Conservation (phyloP, 1,284 basidiomycete genomes). For the Microbotryum scabiosae region DNA sequence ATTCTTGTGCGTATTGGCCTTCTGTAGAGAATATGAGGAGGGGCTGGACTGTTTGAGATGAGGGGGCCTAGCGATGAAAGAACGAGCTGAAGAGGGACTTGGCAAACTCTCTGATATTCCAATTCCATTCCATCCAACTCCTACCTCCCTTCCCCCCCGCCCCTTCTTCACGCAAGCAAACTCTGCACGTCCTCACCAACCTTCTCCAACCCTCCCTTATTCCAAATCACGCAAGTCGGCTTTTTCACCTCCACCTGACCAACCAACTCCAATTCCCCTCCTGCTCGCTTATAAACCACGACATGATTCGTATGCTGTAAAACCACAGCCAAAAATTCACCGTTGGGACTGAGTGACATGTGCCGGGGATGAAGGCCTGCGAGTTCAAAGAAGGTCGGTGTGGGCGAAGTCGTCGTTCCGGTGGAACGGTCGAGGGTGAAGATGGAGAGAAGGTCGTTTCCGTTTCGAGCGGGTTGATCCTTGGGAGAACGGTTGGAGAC, state of each 20-base stretch:
- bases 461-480: conserved; percentile 5
- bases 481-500: conserved; percentile 24
- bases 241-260: conserved; percentile 14
- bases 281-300: conserved; percentile 7
- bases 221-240: conserved; percentile 18
- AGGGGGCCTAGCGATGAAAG: no score
- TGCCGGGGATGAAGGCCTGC: conserved; percentile 17
- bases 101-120: no score
- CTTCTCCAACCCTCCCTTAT: neutral
- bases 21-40: no score
- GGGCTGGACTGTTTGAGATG: no score
- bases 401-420: neutral
- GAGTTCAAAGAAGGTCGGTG: neutral
- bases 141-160: no score
- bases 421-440: conserved; percentile 10
- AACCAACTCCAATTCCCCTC: conserved; percentile 5
- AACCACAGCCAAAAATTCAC: conserved; percentile 14
- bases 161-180: no score
- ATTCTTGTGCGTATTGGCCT: no score
- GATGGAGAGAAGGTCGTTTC: conserved; percentile 17
- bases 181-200: neutral
- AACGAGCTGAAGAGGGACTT: no score
- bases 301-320: conserved; percentile 22
- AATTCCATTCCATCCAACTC: no score
- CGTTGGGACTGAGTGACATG: conserved; percentile 11